A percentile compares a stretch with the other conserved stretches of the same genome.
These are phyloP conservation scores for Rhytidiadelphus loreus DNA, from an alignment of 225 moss, liverwort and hornwort species.

Conservation along the genomic window DNA sequence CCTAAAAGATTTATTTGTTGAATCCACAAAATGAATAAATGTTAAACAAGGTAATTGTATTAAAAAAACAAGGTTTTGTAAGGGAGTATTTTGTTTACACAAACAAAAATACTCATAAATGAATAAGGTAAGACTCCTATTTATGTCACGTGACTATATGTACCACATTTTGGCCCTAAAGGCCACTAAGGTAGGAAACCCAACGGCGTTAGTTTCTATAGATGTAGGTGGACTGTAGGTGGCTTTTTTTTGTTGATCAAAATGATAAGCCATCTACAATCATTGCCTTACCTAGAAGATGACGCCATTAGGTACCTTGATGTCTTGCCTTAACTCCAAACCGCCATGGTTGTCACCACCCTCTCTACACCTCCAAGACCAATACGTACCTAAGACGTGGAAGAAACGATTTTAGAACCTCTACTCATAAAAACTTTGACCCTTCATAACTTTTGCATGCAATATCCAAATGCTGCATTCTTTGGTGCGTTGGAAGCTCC, in stretches of 20 bases:
- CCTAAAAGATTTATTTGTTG: rapidly evolving
- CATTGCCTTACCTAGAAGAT: no score
- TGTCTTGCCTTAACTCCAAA: no score
- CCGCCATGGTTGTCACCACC: background rate
- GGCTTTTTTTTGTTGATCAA: no score
- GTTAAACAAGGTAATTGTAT: no score
- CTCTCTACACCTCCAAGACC: background rate
- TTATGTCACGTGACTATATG: background rate
- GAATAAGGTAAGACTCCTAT: no score
- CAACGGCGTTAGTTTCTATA: no score
- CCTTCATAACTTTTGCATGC: background rate
- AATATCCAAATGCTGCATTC: rapidly evolving
- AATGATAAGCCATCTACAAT: no score
- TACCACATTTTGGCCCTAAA: background rate
- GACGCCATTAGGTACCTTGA: no score
- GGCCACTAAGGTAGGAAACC: no score
- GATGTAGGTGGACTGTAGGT: no score
- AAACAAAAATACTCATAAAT: background rate
- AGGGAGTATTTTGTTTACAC: rapidly evolving
- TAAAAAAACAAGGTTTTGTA: background rate
- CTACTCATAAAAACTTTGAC: no score
- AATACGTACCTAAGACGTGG: background rate
- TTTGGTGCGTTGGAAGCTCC: background rate
- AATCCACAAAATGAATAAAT: background rate
- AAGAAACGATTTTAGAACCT: background rate